Evolutionary conservation across 139 green algal genomes (phyloP).

Genomic region (Picocystis salinarum): DNA sequence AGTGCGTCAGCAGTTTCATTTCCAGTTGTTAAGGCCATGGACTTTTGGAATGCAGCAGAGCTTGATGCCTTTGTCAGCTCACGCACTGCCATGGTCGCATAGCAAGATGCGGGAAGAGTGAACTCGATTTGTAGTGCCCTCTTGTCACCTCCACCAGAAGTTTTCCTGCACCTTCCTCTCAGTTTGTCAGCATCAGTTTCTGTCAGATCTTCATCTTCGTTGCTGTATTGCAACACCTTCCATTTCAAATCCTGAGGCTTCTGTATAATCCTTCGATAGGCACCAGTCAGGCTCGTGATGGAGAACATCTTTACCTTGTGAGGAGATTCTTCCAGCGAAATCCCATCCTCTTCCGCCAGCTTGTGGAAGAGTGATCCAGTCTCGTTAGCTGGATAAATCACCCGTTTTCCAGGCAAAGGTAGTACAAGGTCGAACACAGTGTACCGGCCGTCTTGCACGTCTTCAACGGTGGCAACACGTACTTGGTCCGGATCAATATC

Average conservation of each 20-base stretch:
- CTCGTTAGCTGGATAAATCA: slow-evolving; percentile 25
- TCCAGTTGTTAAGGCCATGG: no score
- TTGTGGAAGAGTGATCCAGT: slow-evolving; percentile 24
- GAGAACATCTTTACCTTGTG: slow-evolving; percentile 12
- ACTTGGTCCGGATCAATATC: no score
- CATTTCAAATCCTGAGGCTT: slow-evolving; percentile 1
- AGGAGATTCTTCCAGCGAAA: slow-evolving; percentile 15
- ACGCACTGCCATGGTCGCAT: slow-evolving; percentile 71
- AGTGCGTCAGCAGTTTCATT: no score
- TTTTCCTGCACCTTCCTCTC: background rate
- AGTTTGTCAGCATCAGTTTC: background rate
- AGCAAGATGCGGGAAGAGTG: slow-evolving; percentile 50
- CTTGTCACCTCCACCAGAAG: no score
- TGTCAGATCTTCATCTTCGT: slow-evolving; percentile 6
- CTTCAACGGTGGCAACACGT: slow-evolving; percentile 46
- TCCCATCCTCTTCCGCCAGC: slow-evolving; percentile 12
- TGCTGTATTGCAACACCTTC: slow-evolving; percentile 1
- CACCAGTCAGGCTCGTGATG: slow-evolving; percentile 1
- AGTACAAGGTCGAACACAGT: slow-evolving; percentile 64
- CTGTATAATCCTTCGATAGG: slow-evolving; percentile 2
- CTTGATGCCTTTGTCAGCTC: slow-evolving; percentile 16
- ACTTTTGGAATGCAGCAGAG: no score
- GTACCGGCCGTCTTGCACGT: slow-evolving; percentile 28
- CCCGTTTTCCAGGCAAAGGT: slow-evolving; percentile 48
- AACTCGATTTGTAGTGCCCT: slow-evolving; percentile 56